Evolutionary conservation across 2,329 filamentous ascomycete genomes (phyloP).

Genomic region (Clarireedia paspali): DNA sequence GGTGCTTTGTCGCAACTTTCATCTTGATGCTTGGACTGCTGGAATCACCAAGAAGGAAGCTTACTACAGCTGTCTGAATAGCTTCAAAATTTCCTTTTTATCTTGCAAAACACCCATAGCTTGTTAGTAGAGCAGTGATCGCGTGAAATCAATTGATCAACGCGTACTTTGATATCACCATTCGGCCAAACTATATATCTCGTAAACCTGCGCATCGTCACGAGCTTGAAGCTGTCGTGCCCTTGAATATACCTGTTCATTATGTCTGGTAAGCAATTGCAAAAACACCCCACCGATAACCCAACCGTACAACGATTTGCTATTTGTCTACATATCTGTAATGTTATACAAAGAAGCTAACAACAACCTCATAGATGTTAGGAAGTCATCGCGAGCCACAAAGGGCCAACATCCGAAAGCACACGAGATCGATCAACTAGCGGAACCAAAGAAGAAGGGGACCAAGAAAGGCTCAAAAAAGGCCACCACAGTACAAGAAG

Average conservation of each 20-base stretch:
- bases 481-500: conserved; percentile 36
- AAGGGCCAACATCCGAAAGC: conserved; percentile 93
- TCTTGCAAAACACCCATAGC: conserved; percentile 19
- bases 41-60: background rate
- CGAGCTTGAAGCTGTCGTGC: conserved; percentile 21
- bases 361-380: conserved; percentile 42
- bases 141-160: conserved; percentile 21
- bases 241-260: conserved; percentile 13
- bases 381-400: conserved; percentile 80
- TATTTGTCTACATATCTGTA: background rate
- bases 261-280: conserved; percentile 53
- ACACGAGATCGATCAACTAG: conserved; percentile 60
- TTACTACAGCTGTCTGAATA: conserved; percentile 12
- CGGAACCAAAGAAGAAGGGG: conserved; percentile 42
- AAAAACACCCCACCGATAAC: conserved; percentile 6
- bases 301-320: background rate
- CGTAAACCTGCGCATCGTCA: conserved; percentile 20
- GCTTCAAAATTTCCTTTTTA: conserved; percentile 17
- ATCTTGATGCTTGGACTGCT: background rate
- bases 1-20: background rate
- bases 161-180: conserved; percentile 26
- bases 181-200: conserved; percentile 16
- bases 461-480: conserved; percentile 48
- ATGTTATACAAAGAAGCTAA: conserved; percentile 16
- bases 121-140: conserved; percentile 29